Evolutionary conservation across 768 basidiomycete genomes (phyloP).

Genomic region (Suillus spraguei): DNA sequence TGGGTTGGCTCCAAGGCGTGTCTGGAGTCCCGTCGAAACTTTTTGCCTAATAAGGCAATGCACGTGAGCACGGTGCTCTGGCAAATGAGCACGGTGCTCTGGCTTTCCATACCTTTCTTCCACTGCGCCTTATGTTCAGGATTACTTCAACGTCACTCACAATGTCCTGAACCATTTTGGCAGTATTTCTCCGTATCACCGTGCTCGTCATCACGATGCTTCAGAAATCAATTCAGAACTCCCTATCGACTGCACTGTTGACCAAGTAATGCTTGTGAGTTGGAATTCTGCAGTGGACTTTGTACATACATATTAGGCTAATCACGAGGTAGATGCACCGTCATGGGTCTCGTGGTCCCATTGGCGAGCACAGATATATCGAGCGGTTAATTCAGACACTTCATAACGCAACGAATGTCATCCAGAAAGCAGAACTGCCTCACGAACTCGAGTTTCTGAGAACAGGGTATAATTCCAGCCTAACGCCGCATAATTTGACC

Average conservation of each 20-base stretch:
- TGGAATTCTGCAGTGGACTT: not conserved
- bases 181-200: constrained; percentile 40
- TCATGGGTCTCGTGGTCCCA: constrained; percentile 38
- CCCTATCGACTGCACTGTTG: constrained; percentile 40
- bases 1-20: no score
- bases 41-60: no score
- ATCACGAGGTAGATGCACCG: constrained; percentile 32
- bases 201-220: constrained; percentile 31
- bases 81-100: no score
- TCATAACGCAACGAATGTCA: constrained; percentile 21
- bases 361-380: constrained; percentile 35
- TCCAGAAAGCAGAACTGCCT: constrained; percentile 31
- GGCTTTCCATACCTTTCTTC: no score
- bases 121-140: constrained; percentile 21
- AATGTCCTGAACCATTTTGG: constrained; percentile 27
- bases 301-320: not conserved
- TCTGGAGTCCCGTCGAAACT: no score
- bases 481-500: constrained; percentile 38
- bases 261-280: constrained; percentile 41
- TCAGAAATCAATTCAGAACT: constrained; percentile 26
- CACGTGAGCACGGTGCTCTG: no score
- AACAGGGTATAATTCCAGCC: constrained; percentile 32
- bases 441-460: constrained; percentile 33
- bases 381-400: constrained; percentile 32
- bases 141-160: constrained; percentile 7